phyloP scores from a whole-genome alignment of 2,329 filamentous ascomycete genomes.

The Coniochaeta sp. region DNA sequence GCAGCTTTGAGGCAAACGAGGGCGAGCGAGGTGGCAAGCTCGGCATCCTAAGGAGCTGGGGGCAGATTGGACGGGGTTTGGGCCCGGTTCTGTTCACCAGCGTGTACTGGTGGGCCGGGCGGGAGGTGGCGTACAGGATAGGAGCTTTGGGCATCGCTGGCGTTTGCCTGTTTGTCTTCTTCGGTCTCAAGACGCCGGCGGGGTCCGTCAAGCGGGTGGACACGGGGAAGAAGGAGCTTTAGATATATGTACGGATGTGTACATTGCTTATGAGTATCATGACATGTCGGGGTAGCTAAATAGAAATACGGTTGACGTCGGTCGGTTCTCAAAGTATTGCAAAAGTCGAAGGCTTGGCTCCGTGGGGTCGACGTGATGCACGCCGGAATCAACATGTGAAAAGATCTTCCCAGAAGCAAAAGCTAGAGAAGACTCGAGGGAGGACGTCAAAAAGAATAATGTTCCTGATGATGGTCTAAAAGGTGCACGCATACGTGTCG shows the following conservation, averaged over 20 bases:
- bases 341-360: no score
- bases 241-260: background rate
- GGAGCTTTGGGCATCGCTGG: constrained; percentile 74
- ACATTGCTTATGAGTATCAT: background rate
- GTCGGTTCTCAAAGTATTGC: no score
- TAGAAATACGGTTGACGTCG: no score
- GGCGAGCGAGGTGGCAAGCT: constrained; percentile 80
- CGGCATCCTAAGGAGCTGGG: constrained; percentile 72
- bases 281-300: no score
- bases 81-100: constrained; percentile 89
- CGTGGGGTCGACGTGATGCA: no score
- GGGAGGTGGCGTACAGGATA: constrained; percentile 75
- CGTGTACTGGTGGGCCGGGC: constrained; percentile 96
- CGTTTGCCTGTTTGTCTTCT: constrained; percentile 66
- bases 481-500: no score
- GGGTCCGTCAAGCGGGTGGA: constrained; percentile 18
- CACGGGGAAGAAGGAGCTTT: background rate
- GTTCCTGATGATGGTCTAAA: no score
- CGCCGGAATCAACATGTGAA: no score
- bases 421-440: no score
- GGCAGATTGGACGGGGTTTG: constrained; percentile 80
- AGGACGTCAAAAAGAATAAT: no score
- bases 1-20: constrained; percentile 78
- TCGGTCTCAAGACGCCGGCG: constrained; percentile 59
- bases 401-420: no score